phyloP scores from a whole-genome alignment of 257 asterid species.

The Nicotiana undulata region DNA sequence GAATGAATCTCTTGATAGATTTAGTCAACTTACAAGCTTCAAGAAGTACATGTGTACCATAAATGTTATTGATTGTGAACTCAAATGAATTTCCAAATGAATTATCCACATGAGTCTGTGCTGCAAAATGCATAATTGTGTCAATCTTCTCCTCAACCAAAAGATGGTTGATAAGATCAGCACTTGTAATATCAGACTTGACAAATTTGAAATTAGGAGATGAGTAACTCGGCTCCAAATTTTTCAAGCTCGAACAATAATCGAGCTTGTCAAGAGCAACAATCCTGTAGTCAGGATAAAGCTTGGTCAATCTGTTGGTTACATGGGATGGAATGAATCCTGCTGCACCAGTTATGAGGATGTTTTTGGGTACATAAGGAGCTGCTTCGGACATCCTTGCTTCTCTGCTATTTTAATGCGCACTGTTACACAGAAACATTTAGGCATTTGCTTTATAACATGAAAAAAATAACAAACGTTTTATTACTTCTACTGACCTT shows the following conservation, averaged over 20 bases:
- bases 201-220: slow-evolving; percentile 8
- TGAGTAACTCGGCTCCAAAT: not conserved
- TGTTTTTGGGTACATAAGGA: slow-evolving; percentile 4
- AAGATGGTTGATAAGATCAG: slow-evolving; percentile 11
- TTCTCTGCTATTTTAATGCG: not conserved
- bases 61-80: slow-evolving; percentile 8
- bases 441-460: not conserved
- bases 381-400: slow-evolving; percentile 8
- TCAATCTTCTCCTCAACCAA: slow-evolving; percentile 10
- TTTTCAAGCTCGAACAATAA: slow-evolving; percentile 2
- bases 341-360: slow-evolving; percentile 9
- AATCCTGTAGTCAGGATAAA: slow-evolving; percentile 3
- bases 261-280: slow-evolving; percentile 13
- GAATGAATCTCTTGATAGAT: slow-evolving; percentile 4
- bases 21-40: slow-evolving; percentile 12
- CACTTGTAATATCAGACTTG: slow-evolving; percentile 2
- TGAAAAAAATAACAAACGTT: not conserved
- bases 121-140: slow-evolving; percentile 17
- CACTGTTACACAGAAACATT: not conserved
- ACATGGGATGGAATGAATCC: slow-evolving; percentile 7
- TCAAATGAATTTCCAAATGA: slow-evolving; percentile 12
- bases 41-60: slow-evolving; percentile 16
- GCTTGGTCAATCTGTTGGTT: not conserved
- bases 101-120: slow-evolving; percentile 16
- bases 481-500: not conserved